Base-by-base conservation (phyloP, 2,329 filamentous ascomycete species). In the Corniculantispora saksenae region DNA sequence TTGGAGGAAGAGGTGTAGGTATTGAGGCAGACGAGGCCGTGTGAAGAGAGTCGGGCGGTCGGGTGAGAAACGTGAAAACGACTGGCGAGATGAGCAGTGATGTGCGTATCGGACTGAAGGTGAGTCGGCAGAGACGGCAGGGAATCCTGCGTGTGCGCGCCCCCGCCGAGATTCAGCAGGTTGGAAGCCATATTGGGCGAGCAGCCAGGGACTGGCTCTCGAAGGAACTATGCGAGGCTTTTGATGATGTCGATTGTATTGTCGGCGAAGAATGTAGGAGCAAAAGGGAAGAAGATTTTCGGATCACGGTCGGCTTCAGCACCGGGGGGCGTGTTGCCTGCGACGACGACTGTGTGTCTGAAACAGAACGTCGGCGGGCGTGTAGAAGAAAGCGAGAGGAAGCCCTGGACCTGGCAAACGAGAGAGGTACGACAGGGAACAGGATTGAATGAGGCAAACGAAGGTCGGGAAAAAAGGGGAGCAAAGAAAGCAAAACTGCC, bases 31-130 rank as follows among this genome's bases (percentile, higher is more conserved):
- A 99, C 90, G 71, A 98, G 85, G 57, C 91, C 95, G 75, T 98
- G 94, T 1, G 93, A 97, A 1, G 94, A 97, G 21, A 99, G 87
- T 57, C 88, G 88, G 61, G 95, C 93, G 0, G 94, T 97, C 12
- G 95, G 93, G 66, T 95, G 82, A 62, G 92, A 91, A 61, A 96
- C 91, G 80, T 99, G 95, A 78, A 97, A 99, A 62, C 94, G 93
- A 77, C 87, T 93, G 71, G 91, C 92, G 67, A 95, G 86, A 77
- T 94, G 92, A 61, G 90, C 90, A 3, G 91, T 95, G 70, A 94
- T 82, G 73, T 93, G 89, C 54, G 90, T 91, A 73, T 92, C 90
- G 70, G 88, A 89, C 79, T 93, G 90, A 60, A 89, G 85, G 82
- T 93, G 95, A 67, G 91, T 88, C 56, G 95, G 94, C 70, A 99